Conservation (phyloP, 108 stramenopile genomes). For the Nitzschia inconspicua region DNA sequence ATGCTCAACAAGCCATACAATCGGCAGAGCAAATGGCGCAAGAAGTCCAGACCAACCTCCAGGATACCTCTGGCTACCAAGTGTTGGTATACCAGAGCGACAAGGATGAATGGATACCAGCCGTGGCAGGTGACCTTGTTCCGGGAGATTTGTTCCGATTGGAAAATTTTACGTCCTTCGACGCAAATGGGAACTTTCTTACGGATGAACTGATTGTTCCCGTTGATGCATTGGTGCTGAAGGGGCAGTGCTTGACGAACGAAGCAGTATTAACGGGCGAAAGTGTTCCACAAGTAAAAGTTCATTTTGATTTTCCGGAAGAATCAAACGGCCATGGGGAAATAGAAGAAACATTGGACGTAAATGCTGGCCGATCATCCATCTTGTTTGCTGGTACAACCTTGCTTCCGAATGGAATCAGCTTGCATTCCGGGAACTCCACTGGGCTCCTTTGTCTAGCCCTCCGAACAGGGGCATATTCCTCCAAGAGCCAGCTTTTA, state of each 20-base stretch:
- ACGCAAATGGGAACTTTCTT: not conserved
- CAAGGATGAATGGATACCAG: constrained; percentile 25
- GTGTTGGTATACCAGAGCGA: constrained; percentile 26
- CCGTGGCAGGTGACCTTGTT: constrained; percentile 33
- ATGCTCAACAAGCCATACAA: constrained; percentile 44
- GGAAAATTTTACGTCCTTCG: not conserved
- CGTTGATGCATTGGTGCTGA: constrained; percentile 58
- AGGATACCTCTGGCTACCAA: constrained; percentile 12
- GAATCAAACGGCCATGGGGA: not conserved
- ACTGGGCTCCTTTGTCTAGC: constrained; percentile 24
- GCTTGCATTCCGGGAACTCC: not conserved
- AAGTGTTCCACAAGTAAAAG: constrained; percentile 87
- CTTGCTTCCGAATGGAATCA: constrained; percentile 15
- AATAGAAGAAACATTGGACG: constrained; percentile 27
- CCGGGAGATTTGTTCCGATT: constrained; percentile 51
- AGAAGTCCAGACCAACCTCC: constrained; percentile 38
- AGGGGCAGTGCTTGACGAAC: constrained; percentile 60
- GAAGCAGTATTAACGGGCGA: constrained; percentile 87
- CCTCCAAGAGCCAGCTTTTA: constrained; percentile 81
- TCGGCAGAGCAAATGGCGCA: constrained; percentile 42
- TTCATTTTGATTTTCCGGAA: constrained; percentile 43
- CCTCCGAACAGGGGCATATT: constrained; percentile 84
- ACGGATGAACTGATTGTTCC: constrained; percentile 27
- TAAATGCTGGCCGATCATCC: constrained; percentile 49
- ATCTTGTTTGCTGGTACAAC: constrained; percentile 72